Evolutionary conservation across 805 yeast species (phyloP).

Genomic region (Candida manassasensis): DNA sequence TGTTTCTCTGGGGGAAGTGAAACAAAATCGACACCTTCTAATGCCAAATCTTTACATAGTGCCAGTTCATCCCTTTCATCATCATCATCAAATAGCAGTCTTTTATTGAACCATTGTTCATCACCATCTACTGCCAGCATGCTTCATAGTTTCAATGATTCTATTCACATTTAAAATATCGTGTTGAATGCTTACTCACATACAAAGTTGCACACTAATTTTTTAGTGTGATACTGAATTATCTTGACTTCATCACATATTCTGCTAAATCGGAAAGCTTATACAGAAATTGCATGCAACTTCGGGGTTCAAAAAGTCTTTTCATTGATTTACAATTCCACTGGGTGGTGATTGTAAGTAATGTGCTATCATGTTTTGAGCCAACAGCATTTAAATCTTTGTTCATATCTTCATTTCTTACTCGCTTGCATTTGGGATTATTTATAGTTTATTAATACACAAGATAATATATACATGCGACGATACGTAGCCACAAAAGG

Average conservation of each 20-base stretch:
- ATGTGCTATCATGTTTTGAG: background rate
- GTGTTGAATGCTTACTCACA: no score
- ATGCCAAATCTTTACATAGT: conserved; percentile 1
- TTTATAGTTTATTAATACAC: conserved; percentile 1
- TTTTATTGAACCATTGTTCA: conserved; percentile 6
- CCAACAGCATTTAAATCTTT: background rate
- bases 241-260: no score
- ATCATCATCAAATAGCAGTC: conserved; percentile 2
- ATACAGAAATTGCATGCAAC: no score
- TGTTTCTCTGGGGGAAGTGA: conserved; percentile 29
- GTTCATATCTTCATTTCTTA: background rate
- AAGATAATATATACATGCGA: no score
- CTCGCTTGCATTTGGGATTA: conserved; percentile 5
- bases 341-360: background rate
- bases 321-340: conserved; percentile 2
- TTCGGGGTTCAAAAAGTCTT: no score
- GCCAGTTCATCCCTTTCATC: conserved; percentile 3
- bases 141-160: conserved; percentile 30
- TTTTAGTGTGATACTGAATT: no score
- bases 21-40: conserved; percentile 6
- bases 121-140: conserved; percentile 26
- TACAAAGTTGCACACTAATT: no score
- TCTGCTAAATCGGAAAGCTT: no score
- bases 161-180: conserved; percentile 28
- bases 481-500: no score